Evolutionary conservation across 1,284 basidiomycete species (phyloP).

Genomic region (Ganoderma leucocontextum): DNA sequence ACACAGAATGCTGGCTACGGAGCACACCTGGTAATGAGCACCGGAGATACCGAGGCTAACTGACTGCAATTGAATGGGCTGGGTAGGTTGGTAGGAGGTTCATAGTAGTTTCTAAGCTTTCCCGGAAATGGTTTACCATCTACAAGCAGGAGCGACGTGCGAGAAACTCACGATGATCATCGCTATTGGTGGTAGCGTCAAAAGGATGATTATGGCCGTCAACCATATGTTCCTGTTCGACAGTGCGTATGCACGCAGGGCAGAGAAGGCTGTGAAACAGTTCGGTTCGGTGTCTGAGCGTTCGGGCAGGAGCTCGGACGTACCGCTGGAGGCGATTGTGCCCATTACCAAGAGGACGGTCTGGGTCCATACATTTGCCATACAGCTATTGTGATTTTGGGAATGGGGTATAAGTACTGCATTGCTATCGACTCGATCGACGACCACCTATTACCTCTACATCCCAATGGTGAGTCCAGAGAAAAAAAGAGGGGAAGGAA

Average conservation of each 20-base stretch:
- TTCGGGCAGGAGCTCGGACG: neutral
- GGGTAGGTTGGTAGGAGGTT: neutral
- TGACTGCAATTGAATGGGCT: neutral
- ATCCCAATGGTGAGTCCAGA: neutral
- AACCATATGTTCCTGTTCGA: neutral
- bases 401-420: neutral
- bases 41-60: neutral
- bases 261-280: neutral
- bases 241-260: neutral
- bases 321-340: neutral
- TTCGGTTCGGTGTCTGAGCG: neutral
- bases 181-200: neutral
- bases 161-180: neutral
- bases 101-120: neutral
- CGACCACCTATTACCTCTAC: neutral
- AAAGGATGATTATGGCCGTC: neutral
- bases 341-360: neutral
- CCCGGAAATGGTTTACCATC: neutral
- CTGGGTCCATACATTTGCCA: neutral
- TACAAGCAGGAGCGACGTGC: too few relatives aligned
- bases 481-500: neutral
- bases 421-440: neutral
- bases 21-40: neutral
- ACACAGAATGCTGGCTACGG: neutral
- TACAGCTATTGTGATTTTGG: neutral